These are phyloP conservation scores for Russula vinacea DNA, from an alignment of 768 basidiomycete species.

Conservation along the genomic window DNA sequence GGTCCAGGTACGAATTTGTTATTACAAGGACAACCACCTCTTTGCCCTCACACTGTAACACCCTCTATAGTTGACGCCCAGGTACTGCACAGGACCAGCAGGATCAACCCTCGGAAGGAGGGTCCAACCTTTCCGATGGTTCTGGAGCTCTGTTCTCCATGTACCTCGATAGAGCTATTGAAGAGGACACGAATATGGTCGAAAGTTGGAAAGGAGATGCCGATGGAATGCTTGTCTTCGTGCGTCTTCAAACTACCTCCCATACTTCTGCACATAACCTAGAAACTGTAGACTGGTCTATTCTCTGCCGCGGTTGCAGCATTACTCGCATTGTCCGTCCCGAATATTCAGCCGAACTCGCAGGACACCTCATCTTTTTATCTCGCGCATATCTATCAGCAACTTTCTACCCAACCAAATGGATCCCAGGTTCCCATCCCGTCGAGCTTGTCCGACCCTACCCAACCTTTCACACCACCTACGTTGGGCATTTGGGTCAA, in stretches of 20 bases:
- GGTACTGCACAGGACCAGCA: neutral
- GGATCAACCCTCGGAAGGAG: neutral
- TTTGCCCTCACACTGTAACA: neutral
- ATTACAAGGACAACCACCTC: neutral
- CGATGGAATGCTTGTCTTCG: slow-evolving; percentile 23
- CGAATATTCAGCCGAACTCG: slow-evolving; percentile 7
- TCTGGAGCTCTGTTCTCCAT: slow-evolving; percentile 19
- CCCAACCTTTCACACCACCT: slow-evolving; percentile 29
- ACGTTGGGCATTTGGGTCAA: slow-evolving; percentile 41
- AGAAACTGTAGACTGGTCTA: slow-evolving; percentile 15
- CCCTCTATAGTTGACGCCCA: neutral
- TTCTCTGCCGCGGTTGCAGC: slow-evolving; percentile 25
- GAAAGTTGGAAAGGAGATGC: slow-evolving; percentile 26
- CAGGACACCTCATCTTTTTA: slow-evolving; percentile 2
- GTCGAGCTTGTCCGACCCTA: neutral
- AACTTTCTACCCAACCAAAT: slow-evolving; percentile 5
- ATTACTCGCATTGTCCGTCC: slow-evolving; percentile 18
- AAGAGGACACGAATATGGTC: slow-evolving; percentile 16
- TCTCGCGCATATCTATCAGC: slow-evolving; percentile 11
- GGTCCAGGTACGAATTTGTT: neutral
- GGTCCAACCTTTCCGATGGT: slow-evolving; percentile 3
- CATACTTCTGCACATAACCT: neutral
- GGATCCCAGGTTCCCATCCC: slow-evolving; percentile 2
- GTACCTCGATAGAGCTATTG: slow-evolving; percentile 17
- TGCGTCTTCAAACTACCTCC: neutral